Evolutionary conservation across 2,329 filamentous ascomycete species (phyloP), one percentile per base, ranked within the genome.

Genomic region (Teratosphaeria epicoccoides): DNA sequence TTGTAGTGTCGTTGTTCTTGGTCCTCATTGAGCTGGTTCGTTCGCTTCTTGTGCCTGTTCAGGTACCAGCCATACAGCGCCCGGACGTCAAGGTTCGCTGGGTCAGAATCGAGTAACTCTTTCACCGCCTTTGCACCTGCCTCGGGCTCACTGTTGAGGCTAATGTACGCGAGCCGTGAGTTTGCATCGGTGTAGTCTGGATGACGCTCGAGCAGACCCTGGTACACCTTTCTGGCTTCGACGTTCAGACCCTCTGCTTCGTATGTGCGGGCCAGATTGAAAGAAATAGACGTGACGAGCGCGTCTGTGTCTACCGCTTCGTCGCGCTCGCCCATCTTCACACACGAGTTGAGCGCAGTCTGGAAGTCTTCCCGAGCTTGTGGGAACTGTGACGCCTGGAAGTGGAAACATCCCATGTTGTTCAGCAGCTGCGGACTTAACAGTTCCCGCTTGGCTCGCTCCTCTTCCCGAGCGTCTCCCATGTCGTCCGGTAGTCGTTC

Each of bases 371-470:
- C 84, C 58, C 87, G 84, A 22, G 93, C 90, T 55, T 82, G 76
- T 20, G 85, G 81, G 57, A 86, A 83, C 65, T 88, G 89, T 61
- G 95, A 89, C 2, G 83, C 79, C 65, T 95, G 89, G 59, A 88
- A 96, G 60, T 95, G 82, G 71, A 97, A 97, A 69, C 90, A 96
- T 4, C 88, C 93, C 66, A 97, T 95, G 67, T 98, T 98, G 75
- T 97, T 98, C 43, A 98, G 78, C 2, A 97, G 76, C 64, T 95
- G 89, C 3, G 93, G 93, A 1, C 90, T 87, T 1, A 98, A 74
- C 53, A 85, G 77, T 64, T 90, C 87, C 50, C 89, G 83, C 24
- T 95, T 75, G 14, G 77, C 75, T 22, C 74, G 73, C 17, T 25
- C 12, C 49, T 53, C 54, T 11, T 61, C 62, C 1, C 52, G 59